Conservation (phyloP, 345 rosid genomes). For the Heritiera littoralis region DNA sequence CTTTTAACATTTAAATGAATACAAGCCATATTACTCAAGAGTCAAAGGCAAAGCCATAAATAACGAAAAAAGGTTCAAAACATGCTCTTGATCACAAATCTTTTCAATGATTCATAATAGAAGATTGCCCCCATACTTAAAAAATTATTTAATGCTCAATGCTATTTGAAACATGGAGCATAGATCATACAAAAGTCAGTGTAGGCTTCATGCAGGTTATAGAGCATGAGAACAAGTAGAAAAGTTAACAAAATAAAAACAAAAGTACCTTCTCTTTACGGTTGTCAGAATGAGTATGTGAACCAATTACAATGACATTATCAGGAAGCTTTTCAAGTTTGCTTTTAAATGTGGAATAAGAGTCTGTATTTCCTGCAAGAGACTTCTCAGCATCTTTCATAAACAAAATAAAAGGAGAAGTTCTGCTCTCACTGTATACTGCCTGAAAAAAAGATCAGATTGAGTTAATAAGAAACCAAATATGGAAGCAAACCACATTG, state of each 20-base stretch:
- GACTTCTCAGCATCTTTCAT: slow-evolving; percentile 94
- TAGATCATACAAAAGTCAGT: background rate
- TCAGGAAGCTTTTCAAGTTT: slow-evolving; percentile 73
- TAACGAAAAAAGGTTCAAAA: background rate
- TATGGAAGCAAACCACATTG: slow-evolving; percentile 9
- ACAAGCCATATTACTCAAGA: background rate
- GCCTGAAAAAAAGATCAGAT: slow-evolving; percentile 48
- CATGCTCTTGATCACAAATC: background rate
- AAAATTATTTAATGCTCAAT: background rate
- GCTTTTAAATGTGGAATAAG: slow-evolving; percentile 62
- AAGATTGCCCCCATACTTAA: slow-evolving; percentile 4
- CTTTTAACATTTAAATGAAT: background rate
- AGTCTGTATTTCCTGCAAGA: slow-evolving; percentile 66
- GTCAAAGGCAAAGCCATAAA: background rate
- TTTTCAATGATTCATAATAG: background rate
- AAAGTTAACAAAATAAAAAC: slow-evolving; percentile 7
- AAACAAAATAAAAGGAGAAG: slow-evolving; percentile 80
- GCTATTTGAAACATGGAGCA: background rate
- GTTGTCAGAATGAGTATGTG: slow-evolving; percentile 71
- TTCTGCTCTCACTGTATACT: slow-evolving; percentile 68
- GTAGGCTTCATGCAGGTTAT: background rate
- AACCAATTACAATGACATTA: slow-evolving; percentile 73
- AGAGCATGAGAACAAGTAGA: background rate
- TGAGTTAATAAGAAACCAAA: slow-evolving; percentile 22
- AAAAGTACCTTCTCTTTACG: slow-evolving; percentile 77